phyloP scores from a whole-genome alignment of 257 asterid genomes.

The Salvia hispanica region DNA sequence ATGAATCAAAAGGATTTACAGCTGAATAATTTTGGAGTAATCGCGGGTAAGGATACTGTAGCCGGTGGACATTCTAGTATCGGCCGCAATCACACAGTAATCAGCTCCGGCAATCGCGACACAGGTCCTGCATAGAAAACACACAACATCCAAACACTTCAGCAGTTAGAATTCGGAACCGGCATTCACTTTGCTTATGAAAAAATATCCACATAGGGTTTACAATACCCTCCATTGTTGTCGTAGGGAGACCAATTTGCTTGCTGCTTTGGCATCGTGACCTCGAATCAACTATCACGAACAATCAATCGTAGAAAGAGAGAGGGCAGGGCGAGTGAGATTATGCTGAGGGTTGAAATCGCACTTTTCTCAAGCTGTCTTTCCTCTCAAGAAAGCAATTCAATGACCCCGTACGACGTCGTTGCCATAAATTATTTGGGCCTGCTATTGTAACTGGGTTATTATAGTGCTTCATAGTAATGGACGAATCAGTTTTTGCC shows the following conservation, averaged over 20 bases:
- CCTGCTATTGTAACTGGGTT: too few species aligned
- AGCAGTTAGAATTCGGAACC: neutral
- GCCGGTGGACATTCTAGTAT: slow-evolving; percentile 91
- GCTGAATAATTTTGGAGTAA: slow-evolving; percentile 82
- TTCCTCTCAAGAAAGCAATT: slow-evolving; percentile 36
- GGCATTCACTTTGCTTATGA: neutral
- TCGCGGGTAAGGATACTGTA: slow-evolving; percentile 83
- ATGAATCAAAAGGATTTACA: slow-evolving; percentile 43
- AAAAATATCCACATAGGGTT: slow-evolving; percentile 33
- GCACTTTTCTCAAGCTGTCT: slow-evolving; percentile 28
- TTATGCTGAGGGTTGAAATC: slow-evolving; percentile 15
- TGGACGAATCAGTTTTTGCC: neutral
- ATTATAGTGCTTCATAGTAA: neutral
- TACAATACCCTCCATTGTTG: slow-evolving; percentile 89
- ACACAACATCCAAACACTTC: slow-evolving; percentile 1
- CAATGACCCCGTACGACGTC: slow-evolving; percentile 22
- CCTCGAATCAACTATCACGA: slow-evolving; percentile 17
- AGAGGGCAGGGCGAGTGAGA: slow-evolving; percentile 3
- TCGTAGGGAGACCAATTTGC: slow-evolving; percentile 95
- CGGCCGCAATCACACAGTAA: slow-evolving; percentile 94
- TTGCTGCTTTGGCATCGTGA: slow-evolving; percentile 74
- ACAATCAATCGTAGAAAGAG: slow-evolving; percentile 8
- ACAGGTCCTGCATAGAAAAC: slow-evolving; percentile 59
- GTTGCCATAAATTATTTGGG: neutral
- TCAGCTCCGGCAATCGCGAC: slow-evolving; percentile 95